Evolutionary conservation across 1,284 basidiomycete species (phyloP).

Genomic region (Cystobasidium sp.): DNA sequence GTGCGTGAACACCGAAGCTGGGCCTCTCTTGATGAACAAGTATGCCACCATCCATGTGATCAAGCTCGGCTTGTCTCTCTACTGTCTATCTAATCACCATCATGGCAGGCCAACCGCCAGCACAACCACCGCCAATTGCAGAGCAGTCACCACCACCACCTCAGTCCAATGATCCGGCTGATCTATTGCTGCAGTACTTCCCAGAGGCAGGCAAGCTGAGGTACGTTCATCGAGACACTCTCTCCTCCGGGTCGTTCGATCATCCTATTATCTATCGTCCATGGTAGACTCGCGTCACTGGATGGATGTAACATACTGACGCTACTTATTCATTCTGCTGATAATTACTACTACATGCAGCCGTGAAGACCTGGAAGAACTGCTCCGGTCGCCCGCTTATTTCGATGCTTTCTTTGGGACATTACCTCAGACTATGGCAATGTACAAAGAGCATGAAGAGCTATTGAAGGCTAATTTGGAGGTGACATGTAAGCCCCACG

Average conservation of each 20-base stretch:
- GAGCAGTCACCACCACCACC: background rate
- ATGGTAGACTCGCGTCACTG: background rate
- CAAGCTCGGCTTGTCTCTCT: background rate
- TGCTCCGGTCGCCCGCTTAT: slow-evolving; percentile 76
- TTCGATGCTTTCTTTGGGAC: slow-evolving; percentile 86
- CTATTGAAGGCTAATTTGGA: slow-evolving; percentile 71
- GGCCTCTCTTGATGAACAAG: no score
- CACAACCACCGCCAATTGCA: background rate
- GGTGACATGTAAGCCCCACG: slow-evolving; percentile 8
- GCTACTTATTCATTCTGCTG: background rate
- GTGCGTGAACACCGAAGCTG: no score
- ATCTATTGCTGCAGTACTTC: slow-evolving; percentile 42
- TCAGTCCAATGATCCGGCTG: slow-evolving; percentile 31
- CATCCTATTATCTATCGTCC: background rate
- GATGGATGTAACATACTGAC: background rate
- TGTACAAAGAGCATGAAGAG: slow-evolving; percentile 71
- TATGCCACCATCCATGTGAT: background rate
- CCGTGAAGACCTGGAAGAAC: slow-evolving; percentile 82
- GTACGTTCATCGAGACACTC: slow-evolving; percentile 1
- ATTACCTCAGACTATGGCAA: slow-evolving; percentile 69
- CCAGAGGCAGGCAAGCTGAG: slow-evolving; percentile 39
- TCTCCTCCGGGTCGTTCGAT: background rate
- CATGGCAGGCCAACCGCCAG: background rate
- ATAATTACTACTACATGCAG: slow-evolving; percentile 57
- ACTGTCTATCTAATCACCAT: background rate